Conservation (phyloP, 2,329 filamentous ascomycete genomes). For the Botrytis cinerea region DNA sequence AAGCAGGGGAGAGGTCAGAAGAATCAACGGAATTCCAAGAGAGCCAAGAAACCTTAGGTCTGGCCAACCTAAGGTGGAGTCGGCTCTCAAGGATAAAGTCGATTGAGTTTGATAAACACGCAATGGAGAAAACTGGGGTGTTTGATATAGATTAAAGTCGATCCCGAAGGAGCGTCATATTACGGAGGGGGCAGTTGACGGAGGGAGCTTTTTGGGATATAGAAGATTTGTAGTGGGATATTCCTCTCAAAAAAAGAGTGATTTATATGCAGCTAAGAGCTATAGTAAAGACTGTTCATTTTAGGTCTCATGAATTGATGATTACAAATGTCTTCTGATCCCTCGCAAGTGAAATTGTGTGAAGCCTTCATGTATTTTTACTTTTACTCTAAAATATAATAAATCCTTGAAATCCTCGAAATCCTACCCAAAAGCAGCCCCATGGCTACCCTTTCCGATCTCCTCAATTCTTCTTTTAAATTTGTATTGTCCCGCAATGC, state of each 20-base stretch:
- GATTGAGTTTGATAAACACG: neutral
- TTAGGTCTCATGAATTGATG: neutral
- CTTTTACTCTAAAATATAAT: neutral
- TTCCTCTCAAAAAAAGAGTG: neutral
- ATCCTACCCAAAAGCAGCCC: neutral
- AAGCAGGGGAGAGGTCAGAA: neutral
- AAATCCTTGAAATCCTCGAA: no score
- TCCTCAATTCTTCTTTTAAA: neutral
- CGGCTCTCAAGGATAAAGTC: neutral
- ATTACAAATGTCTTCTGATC: neutral
- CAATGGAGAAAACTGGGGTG: neutral
- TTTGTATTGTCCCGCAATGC: neutral
- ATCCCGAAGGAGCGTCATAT: no score
- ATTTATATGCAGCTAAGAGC: neutral
- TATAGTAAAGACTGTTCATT: neutral
- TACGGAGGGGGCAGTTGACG: no score
- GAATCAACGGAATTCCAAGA: neutral
- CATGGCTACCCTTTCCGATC: neutral
- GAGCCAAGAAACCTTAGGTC: slow-evolving; percentile 4
- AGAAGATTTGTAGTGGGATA: neutral
- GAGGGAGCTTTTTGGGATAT: neutral
- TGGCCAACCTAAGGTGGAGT: slow-evolving; percentile 7
- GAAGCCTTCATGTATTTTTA: neutral
- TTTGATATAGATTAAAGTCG: neutral
- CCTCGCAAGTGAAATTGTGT: neutral